Conservation (phyloP, 768 basidiomycete genomes). For the Tylopilus plumbeoviolaceoides region DNA sequence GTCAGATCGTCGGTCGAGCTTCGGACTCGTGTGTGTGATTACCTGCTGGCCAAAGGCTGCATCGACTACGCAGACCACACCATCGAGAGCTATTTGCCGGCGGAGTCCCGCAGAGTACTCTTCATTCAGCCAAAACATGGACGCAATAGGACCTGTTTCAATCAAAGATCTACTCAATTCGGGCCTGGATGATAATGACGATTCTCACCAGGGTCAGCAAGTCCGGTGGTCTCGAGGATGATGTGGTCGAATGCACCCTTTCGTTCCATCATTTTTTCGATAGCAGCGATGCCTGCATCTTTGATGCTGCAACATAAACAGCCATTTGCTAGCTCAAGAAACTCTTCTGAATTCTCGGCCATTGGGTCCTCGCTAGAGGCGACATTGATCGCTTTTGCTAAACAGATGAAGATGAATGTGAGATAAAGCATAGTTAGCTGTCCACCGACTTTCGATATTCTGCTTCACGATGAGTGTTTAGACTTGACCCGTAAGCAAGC, state of each 20-base stretch:
- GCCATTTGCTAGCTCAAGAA: constrained; percentile 92
- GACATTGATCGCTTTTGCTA: constrained; percentile 86
- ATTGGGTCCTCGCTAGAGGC: constrained; percentile 60
- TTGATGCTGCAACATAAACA: constrained; percentile 99
- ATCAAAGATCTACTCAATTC: constrained; percentile 1
- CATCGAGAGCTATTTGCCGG: constrained; percentile 73
- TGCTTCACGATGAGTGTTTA: constrained; percentile 30
- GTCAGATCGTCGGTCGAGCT: constrained; percentile 3
- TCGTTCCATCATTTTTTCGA: constrained; percentile 84
- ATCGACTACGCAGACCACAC: constrained; percentile 91
- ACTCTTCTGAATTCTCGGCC: constrained; percentile 70
- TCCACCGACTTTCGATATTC: constrained; percentile 84
- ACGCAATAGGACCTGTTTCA: constrained; percentile 70
- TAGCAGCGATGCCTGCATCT: constrained; percentile 88
- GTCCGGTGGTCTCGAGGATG: constrained; percentile 90
- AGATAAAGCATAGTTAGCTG: not conserved
- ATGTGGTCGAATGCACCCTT: constrained; percentile 94
- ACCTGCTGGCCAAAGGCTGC: constrained; percentile 74
- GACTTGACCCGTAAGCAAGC: constrained; percentile 1
- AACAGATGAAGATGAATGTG: not conserved
- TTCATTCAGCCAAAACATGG: constrained; percentile 85
- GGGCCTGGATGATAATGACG: not conserved
- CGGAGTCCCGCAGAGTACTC: constrained; percentile 69
- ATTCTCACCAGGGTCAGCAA: constrained; percentile 84
- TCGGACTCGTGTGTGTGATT: constrained; percentile 28